Evolutionary conservation across 176 grass and related monocot species (phyloP).

Genomic region (Echinochloa phyllopogon): DNA sequence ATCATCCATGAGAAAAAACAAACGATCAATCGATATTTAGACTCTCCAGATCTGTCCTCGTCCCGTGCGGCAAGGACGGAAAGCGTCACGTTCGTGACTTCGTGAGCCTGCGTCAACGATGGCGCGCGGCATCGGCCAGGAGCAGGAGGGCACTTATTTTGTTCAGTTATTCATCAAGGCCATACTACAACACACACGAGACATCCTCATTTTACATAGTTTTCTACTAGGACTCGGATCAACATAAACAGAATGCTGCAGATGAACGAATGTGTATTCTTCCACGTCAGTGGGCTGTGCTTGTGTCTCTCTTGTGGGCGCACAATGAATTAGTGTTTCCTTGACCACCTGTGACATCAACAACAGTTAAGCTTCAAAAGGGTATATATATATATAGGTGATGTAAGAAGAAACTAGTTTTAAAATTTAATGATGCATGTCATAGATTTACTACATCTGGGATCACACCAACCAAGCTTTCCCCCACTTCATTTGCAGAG

Average conservation of each 20-base stretch:
- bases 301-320: not conserved
- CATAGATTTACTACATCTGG: not conserved
- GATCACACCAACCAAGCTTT: not conserved
- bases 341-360: not conserved
- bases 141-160: not conserved
- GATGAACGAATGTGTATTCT: not conserved
- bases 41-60: too few species aligned
- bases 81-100: too few species aligned
- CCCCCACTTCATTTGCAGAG: not conserved
- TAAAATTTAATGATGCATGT: not conserved
- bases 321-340: not conserved
- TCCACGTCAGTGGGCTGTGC: not conserved
- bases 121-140: too few species aligned
- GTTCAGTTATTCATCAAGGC: not conserved
- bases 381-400: not conserved
- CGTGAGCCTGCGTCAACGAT: too few species aligned
- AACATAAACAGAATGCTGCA: not conserved
- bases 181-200: not conserved
- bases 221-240: not conserved
- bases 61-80: too few species aligned
- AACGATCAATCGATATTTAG: too few species aligned
- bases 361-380: not conserved
- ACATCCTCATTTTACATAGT: not conserved
- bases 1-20: too few species aligned
- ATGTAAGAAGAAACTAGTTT: not conserved